Evolutionary conservation across 2,329 filamentous ascomycete genomes (phyloP), one percentile per base, ranked within the genome.

Genomic region (Diaporthe caulivora): DNA sequence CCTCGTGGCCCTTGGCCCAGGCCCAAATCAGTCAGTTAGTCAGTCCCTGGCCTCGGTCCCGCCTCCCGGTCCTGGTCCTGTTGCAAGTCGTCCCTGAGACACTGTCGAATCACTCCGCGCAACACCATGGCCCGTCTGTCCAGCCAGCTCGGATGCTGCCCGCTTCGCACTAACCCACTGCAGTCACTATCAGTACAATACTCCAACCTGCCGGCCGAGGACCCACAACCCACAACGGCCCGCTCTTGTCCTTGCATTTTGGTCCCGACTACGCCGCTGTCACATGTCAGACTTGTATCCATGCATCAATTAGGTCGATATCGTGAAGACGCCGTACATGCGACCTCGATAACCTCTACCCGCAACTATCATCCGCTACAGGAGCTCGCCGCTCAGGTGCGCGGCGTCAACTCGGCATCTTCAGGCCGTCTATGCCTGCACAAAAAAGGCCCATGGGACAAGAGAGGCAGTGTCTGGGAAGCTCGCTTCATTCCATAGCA

Each of bases 21-120:
- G 51, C 26, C 51, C 13, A 29, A 40, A 9, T 40, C 11, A 40
- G 37, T 6, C 11, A 10, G 37, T 40, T 13, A 40, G 24, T 21
- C 53, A 51, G 34, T 24, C 37, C 57, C 55, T 62, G 62, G 60
- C 21, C 42, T 17, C 60, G 29, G 62, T 34, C 44, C 62, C 44
- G 44, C 29, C 37, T 37, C 44, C 62, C 44, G 62, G 42, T 51
- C 62, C 62, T 47, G 44, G 62, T 51, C 44, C 29, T 67, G 62
- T 67, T 67, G 62, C 62, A 67, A 53, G n/a, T 53, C 62, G 29
- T n/a, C 60, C 26, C 57, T 71, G 70, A 71, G 57, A 71, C 70
- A 54, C 29, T 31, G 49, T 51, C 69, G 69, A 71, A 71, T 64
- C 69, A 71, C 31, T 40, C 42, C 18, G 10, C 47, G 70, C 70